phyloP scores from a whole-genome alignment of 1,284 basidiomycete species.

The Ceratobasidium sp. region DNA sequence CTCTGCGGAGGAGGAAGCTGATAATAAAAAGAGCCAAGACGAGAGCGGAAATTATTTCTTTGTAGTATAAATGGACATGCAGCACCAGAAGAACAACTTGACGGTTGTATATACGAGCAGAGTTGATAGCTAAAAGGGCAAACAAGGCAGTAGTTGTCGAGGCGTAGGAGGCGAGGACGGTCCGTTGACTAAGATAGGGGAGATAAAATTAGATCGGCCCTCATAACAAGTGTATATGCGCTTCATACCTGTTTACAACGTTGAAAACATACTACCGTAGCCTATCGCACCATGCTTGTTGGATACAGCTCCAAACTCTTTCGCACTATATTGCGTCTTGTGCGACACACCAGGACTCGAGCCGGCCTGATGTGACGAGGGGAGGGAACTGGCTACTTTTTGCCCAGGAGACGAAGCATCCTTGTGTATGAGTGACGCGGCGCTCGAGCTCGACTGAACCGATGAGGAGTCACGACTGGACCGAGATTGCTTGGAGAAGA shows the following conservation, averaged over 20 bases:
- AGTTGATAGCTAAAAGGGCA: too few species aligned
- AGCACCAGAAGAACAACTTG: too few species aligned
- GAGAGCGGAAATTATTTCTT: too few species aligned
- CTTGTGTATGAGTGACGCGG: background rate
- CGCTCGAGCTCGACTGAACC: background rate
- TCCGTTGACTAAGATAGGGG: background rate
- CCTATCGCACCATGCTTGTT: slow-evolving; percentile 23
- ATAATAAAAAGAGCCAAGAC: too few species aligned
- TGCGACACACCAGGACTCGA: background rate
- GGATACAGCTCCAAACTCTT: slow-evolving; percentile 13
- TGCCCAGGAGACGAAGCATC: background rate
- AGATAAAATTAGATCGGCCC: background rate
- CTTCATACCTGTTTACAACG: background rate
- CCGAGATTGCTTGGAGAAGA: slow-evolving; percentile 4
- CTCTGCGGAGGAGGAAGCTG: too few species aligned
- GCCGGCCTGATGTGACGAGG: background rate
- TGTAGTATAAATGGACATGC: too few species aligned
- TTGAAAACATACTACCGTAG: background rate
- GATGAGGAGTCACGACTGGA: background rate
- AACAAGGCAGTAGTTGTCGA: too few species aligned
- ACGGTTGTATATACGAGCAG: too few species aligned
- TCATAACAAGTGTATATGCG: background rate
- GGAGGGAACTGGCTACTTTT: background rate
- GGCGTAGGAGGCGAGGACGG: background rate
- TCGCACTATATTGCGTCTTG: slow-evolving; percentile 1